Conservation (phyloP, 2,329 filamentous ascomycete genomes). For the Lecanicillium sp. region DNA sequence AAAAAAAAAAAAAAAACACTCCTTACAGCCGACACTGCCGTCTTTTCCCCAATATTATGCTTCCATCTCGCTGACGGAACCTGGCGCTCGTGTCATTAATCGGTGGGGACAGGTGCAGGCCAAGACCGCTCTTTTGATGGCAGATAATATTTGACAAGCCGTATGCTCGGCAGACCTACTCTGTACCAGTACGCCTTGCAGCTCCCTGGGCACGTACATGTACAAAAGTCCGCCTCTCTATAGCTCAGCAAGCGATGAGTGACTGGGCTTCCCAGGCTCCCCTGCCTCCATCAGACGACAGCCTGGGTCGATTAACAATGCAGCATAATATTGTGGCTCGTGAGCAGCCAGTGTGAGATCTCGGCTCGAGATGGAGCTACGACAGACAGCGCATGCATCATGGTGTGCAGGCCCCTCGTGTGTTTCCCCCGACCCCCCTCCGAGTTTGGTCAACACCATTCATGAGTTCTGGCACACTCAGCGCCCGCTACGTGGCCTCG, state of each 20-base stretch:
- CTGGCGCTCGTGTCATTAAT: neutral
- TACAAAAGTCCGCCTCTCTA: conserved; percentile 6
- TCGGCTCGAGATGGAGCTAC: conserved; percentile 11
- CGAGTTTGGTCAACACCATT: too few species aligned
- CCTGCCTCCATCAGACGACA: neutral
- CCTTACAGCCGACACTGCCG: too few species aligned
- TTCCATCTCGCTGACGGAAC: too few species aligned
- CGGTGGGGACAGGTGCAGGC: conserved; percentile 9
- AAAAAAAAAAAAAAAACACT: too few species aligned
- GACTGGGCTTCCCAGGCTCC: neutral
- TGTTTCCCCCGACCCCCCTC: too few species aligned
- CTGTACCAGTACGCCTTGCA: conserved; percentile 11
- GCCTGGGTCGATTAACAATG: neutral
- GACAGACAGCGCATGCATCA: conserved; percentile 2
- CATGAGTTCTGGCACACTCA: neutral
- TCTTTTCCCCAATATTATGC: too few species aligned
- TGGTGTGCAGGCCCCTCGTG: too few species aligned
- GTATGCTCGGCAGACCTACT: conserved; percentile 8
- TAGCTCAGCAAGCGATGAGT: neutral
- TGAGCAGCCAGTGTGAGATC: conserved; percentile 9
- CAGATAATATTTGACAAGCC: conserved; percentile 10
- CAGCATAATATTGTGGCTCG: conserved; percentile 9
- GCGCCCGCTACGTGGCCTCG: neutral
- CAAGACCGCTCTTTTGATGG: conserved; percentile 9
- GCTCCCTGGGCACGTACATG: conserved; percentile 5